These are phyloP conservation scores for Colletotrichum simmondsii DNA, from an alignment of 2,329 filamentous ascomycete genomes.

Conservation along the genomic window DNA sequence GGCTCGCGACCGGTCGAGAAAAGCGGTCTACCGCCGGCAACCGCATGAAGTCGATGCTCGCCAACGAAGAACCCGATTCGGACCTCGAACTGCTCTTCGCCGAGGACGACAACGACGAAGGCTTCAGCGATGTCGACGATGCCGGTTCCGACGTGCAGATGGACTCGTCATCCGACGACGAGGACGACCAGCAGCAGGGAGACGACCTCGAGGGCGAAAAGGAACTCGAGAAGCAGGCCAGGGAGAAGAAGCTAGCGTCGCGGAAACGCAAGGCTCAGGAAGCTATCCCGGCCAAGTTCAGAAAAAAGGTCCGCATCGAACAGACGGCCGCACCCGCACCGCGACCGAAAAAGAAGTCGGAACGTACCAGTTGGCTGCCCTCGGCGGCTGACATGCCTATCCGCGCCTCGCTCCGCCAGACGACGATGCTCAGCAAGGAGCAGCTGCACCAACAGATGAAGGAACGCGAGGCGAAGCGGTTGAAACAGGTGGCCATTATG, in stretches of 20 bases:
- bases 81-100: conserved; percentile 81
- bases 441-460: conserved; percentile 77
- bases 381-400: conserved; percentile 65
- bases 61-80: conserved; percentile 76
- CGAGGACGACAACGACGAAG: conserved; percentile 75
- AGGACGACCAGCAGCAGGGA: conserved; percentile 75
- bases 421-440: conserved; percentile 69
- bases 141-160: conserved; percentile 82
- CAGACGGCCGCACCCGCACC: conserved; percentile 53
- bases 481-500: conserved; percentile 77
- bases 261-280: conserved; percentile 86
- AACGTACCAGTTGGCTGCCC: conserved; percentile 69
- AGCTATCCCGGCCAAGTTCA: conserved; percentile 74
- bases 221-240: conserved; percentile 82
- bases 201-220: conserved; percentile 89
- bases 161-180: conserved; percentile 86
- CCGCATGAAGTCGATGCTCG: conserved; percentile 81
- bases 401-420: conserved; percentile 67
- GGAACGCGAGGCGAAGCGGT: conserved; percentile 75
- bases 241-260: conserved; percentile 72
- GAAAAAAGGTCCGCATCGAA: conserved; percentile 82
- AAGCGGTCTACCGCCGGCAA: conserved; percentile 87
- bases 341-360: conserved; percentile 69
- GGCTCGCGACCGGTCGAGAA: conserved; percentile 78
- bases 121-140: conserved; percentile 76